phyloP scores from a whole-genome alignment of 2,329 filamentous ascomycete genomes.

The Fusarium euwallaceae region DNA sequence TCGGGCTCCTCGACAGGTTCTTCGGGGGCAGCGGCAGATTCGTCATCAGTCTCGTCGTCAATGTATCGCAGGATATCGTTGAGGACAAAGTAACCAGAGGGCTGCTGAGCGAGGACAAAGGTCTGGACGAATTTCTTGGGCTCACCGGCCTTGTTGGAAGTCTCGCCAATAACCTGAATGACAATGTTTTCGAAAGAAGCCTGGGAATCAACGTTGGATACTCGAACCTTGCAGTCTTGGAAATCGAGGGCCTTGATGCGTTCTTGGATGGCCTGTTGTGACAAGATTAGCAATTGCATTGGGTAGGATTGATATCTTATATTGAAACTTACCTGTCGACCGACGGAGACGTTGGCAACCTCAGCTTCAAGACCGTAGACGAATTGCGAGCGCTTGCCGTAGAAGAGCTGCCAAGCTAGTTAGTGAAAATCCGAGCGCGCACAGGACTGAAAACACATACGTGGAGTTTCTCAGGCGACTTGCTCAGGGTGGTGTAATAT shows the following conservation, averaged over 20 bases:
- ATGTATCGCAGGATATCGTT: slow-evolving; percentile 99
- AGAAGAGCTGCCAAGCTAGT: slow-evolving; percentile 77
- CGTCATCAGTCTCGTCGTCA: slow-evolving; percentile 84
- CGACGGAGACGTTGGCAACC: slow-evolving; percentile 86
- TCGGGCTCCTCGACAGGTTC: slow-evolving; percentile 52
- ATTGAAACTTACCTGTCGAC: slow-evolving; percentile 75
- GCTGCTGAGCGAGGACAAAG: slow-evolving; percentile 95
- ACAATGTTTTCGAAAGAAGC: slow-evolving; percentile 93
- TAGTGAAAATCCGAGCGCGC: slow-evolving; percentile 6
- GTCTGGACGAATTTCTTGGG: slow-evolving; percentile 98
- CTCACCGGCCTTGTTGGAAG: slow-evolving; percentile 91
- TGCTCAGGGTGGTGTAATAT: slow-evolving; percentile 98
- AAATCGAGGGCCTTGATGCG: slow-evolving; percentile 94
- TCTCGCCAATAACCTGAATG: slow-evolving; percentile 98
- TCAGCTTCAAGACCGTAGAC: slow-evolving; percentile 94
- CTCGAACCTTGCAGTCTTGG: slow-evolving; percentile 97
- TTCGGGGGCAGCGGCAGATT: slow-evolving; percentile 58
- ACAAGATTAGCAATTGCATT: slow-evolving; percentile 23
- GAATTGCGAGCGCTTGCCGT: slow-evolving; percentile 95
- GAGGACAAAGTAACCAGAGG: slow-evolving; percentile 96
- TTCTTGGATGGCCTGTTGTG: slow-evolving; percentile 85
- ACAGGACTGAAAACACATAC: slow-evolving; percentile 58
- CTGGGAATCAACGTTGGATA: slow-evolving; percentile 98
- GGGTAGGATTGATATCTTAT: not conserved
- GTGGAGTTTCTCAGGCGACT: slow-evolving; percentile 92